phyloP scores from a whole-genome alignment of 2,329 filamentous ascomycete genomes.

The Colletotrichum sublineola region DNA sequence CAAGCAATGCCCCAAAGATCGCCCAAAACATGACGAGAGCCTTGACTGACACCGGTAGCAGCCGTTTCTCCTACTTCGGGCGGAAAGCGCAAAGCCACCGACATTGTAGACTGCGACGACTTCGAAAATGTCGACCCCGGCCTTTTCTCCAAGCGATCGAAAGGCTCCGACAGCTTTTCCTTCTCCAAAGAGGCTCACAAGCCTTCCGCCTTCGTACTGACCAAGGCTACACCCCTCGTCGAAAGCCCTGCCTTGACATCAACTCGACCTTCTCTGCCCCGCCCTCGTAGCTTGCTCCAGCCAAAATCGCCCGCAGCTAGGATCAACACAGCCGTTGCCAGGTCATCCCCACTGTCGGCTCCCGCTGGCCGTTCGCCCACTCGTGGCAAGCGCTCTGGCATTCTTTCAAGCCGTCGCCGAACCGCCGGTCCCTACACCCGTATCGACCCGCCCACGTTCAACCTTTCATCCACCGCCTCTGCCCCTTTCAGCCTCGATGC shows the following conservation, averaged over 20 bases:
- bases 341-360: constrained; percentile 70
- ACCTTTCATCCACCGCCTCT: constrained; percentile 57
- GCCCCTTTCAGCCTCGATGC: constrained; percentile 88
- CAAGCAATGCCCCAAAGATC: not conserved
- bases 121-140: constrained; percentile 73
- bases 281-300: constrained; percentile 61
- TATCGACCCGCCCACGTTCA: constrained; percentile 77
- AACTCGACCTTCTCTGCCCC: constrained; percentile 47
- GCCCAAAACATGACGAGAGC: not conserved
- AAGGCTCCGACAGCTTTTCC: constrained; percentile 59
- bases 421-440: constrained; percentile 74
- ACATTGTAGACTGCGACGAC: constrained; percentile 64
- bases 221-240: constrained; percentile 55
- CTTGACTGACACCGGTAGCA: constrained; percentile 45
- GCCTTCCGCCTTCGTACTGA: constrained; percentile 61
- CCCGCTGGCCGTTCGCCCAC: constrained; percentile 86
- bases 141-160: constrained; percentile 70
- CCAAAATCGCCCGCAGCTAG: constrained; percentile 66
- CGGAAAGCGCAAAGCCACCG: constrained; percentile 70
- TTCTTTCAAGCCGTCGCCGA: constrained; percentile 77
- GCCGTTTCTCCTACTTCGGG: constrained; percentile 57
- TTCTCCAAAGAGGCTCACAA: constrained; percentile 63
- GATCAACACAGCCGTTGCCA: constrained; percentile 58
- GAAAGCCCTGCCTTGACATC: constrained; percentile 22
- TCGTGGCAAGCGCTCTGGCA: constrained; percentile 75